Base-by-base conservation (phyloP, 148 eudicot species). In the Rhododendron simsii region DNA sequence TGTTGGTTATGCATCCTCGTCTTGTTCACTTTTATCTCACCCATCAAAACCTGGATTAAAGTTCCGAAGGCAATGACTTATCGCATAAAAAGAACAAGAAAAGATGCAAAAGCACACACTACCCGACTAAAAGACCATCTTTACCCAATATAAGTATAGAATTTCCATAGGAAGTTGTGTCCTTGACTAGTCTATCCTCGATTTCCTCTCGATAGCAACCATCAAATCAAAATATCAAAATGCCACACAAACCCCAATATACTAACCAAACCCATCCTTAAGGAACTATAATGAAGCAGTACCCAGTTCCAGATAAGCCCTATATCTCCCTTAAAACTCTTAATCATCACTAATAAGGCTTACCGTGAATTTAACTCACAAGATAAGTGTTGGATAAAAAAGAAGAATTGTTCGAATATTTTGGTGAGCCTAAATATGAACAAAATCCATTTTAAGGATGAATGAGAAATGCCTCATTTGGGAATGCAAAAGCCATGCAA, bases 21-120 rank as follows among this genome's bases (percentile, higher is more conserved):
- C 83, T 78, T 76, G 55, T 85, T 75, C 83, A 86, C 85, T 65
- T 92, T 87, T 78, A 77, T 89, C 37, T 90, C 93, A 82, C 90
- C 92, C 92, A 92, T 90, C 35, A 53, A 63, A 86, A 1, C 90
- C 92, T 91, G 89, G 84, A 81, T 80, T 74, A 45, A 10, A 85
- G 47, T 41, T 61, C 53, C 12, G 13, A 82, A 37, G 20, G 30
- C 74, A 82, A 23, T 59, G 50, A 12, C 28, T n/a, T 0, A 48
- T 55, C 26, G 4, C 5, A 84, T 53, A 13, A 3, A 0, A 75
- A 39, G 80, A 18, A 77, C 28, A 18, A 44, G 30, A 44, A 16
- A 16, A 39, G 26, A 37, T 13, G 28, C n/a, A 76, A 3, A 74
- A 16, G 80, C 48, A 18, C 50, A 41, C 55, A 51, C 16, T 44